These are phyloP conservation scores for Mitragyna speciosa DNA, from an alignment of 257 asterid genomes.

Conservation along the genomic window DNA sequence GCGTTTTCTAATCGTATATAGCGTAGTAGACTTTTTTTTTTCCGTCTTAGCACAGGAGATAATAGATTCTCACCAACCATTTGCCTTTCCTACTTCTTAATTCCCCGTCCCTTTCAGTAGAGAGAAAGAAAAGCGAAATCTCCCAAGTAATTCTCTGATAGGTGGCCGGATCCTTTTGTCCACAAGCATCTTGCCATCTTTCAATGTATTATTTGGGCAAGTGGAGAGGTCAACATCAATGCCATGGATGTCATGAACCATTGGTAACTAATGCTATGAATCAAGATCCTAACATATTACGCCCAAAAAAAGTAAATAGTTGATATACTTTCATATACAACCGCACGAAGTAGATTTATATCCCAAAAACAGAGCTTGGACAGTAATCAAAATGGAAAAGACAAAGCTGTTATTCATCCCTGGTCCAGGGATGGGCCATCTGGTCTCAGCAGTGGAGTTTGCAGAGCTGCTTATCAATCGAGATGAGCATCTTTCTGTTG, in stretches of 20 bases:
- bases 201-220: background rate
- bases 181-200: background rate
- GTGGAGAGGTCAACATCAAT: background rate
- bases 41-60: no score
- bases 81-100: background rate
- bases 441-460: slow-evolving; percentile 50
- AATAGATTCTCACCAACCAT: background rate
- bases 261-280: background rate
- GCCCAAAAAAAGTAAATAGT: no score
- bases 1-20: no score
- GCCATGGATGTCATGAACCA: background rate
- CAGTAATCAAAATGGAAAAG: slow-evolving; percentile 9
- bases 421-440: slow-evolving; percentile 58
- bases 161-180: background rate
- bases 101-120: background rate
- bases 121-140: no score
- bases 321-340: background rate
- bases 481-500: slow-evolving; percentile 35
- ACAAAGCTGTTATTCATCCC: slow-evolving; percentile 43
- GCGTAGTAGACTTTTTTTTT: no score
- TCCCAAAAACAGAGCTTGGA: background rate
- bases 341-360: no score
- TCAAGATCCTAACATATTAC: no score
- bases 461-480: slow-evolving; percentile 39
- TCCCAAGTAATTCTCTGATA: background rate